Evolutionary conservation across 441 rosid species (phyloP).

Genomic region (Cnidoscolus chayamansa): DNA sequence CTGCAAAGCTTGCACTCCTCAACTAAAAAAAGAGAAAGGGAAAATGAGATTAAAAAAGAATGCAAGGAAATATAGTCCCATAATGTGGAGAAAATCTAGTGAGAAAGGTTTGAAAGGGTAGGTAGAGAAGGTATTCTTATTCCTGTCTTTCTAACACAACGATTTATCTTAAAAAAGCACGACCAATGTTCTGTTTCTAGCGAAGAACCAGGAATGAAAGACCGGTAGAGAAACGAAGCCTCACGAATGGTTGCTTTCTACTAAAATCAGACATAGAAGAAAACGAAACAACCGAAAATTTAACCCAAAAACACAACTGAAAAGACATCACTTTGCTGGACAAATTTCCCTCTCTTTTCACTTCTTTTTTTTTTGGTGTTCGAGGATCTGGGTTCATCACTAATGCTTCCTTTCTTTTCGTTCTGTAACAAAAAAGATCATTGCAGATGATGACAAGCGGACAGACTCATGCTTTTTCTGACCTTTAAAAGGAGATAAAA

Average conservation of each 20-base stretch:
- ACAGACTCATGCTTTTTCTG: not conserved
- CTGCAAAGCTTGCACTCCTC: too few relatives aligned
- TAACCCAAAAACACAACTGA: not conserved
- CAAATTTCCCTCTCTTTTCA: not conserved
- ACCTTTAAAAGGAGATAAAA: too few relatives aligned
- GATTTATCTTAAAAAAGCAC: conserved; percentile 2
- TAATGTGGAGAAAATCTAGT: not conserved
- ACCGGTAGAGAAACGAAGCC: conserved; percentile 30
- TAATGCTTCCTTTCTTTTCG: not conserved
- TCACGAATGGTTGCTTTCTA: conserved; percentile 21
- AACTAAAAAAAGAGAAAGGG: too few relatives aligned
- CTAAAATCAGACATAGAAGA: not conserved
- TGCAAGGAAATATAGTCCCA: too few relatives aligned
- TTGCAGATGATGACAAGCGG: too few relatives aligned
- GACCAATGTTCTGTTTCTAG: not conserved
- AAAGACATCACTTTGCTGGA: not conserved
- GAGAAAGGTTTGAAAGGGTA: not conserved
- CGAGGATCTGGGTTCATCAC: too few relatives aligned
- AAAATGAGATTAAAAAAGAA: too few relatives aligned
- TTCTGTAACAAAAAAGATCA: too few relatives aligned
- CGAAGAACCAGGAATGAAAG: conserved; percentile 21
- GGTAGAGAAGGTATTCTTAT: not conserved
- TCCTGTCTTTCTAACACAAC: not conserved
- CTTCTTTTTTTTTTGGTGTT: not conserved
- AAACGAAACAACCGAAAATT: not conserved